Evolutionary conservation across 441 rosid species (phyloP).

Genomic region (Syzygium malaccense): DNA sequence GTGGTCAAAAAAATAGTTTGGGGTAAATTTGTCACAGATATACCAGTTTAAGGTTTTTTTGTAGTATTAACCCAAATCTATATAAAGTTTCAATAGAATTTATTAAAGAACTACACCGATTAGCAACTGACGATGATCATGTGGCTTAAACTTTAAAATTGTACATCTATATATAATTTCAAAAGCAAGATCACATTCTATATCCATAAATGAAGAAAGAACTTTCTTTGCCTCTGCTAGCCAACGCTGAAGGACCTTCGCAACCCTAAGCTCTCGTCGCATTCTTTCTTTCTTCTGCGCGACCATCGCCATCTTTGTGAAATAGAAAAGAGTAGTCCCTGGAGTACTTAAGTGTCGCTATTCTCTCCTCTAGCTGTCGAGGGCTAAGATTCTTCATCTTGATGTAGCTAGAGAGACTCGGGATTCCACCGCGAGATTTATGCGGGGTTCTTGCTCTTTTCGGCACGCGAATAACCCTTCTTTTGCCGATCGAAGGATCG

Average conservation of each 20-base stretch:
- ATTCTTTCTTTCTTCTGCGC: background rate
- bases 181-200: background rate
- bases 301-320: background rate
- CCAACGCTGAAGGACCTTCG: background rate
- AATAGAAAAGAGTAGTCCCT: background rate
- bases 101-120: background rate
- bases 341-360: background rate
- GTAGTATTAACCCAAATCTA: no score
- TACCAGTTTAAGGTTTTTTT: no score
- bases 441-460: background rate
- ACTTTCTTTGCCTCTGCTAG: background rate
- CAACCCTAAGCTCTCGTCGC: background rate
- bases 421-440: background rate
- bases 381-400: background rate
- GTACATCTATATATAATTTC: background rate
- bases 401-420: background rate
- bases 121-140: background rate
- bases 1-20: no score
- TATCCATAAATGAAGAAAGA: background rate
- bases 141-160: background rate
- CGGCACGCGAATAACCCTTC: background rate
- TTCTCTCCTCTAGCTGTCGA: background rate
- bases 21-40: no score
- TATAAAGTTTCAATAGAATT: background rate
- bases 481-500: background rate